Evolutionary conservation across 2,329 filamentous ascomycete species (phyloP).

Genomic region (Neofusicoccum sp.): DNA sequence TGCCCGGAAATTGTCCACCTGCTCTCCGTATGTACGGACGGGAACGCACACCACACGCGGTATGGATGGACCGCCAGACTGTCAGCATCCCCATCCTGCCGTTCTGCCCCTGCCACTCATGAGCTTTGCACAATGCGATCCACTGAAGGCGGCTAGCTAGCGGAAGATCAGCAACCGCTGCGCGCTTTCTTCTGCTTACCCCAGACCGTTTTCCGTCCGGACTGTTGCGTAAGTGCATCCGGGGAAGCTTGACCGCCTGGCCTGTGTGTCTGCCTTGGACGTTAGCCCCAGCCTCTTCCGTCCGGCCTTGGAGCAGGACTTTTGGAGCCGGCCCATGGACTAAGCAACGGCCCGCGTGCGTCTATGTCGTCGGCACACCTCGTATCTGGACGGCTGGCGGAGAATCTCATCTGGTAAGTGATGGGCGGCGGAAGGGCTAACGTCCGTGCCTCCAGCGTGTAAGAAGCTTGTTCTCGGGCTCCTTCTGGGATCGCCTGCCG

Average conservation of each 20-base stretch:
- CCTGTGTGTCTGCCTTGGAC: not conserved
- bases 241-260: not conserved
- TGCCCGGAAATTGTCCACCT: not conserved
- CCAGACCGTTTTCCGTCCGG: conserved; percentile 4
- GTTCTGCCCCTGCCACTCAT: not conserved
- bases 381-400: conserved; percentile 3
- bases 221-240: not conserved
- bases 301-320: not conserved
- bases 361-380: not conserved
- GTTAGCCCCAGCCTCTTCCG: not conserved
- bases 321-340: not conserved
- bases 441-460: not conserved
- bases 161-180: conserved; percentile 2
- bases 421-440: not conserved
- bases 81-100: conserved; percentile 10
- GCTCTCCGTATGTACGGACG: not conserved
- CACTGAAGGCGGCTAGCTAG: conserved; percentile 2
- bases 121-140: not conserved
- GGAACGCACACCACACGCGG: not conserved
- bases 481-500: not conserved
- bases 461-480: not conserved
- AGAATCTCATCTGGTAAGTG: conserved; percentile 10
- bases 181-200: not conserved
- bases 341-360: not conserved
- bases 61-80: not conserved